Percentiles rank a stretch among this genome's conserved stretches.
These are phyloP conservation scores for Cryptococcus floricola DNA, from an alignment of 1,284 basidiomycete genomes.

Conservation along the genomic window DNA sequence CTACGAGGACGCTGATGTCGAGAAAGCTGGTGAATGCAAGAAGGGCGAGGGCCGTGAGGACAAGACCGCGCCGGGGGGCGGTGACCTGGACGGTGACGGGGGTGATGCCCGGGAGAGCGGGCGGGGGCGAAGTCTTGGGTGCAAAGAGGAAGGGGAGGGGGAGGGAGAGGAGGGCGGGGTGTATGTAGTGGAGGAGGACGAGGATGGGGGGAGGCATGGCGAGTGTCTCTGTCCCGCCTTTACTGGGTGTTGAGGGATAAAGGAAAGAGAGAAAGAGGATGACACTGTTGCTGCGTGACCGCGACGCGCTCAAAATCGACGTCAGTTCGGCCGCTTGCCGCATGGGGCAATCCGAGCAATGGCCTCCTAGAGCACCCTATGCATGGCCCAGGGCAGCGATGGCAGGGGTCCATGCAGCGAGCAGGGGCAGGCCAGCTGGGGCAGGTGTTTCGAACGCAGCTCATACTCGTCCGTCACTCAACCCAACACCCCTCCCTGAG, in stretches of 20 bases:
- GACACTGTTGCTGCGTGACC: background rate
- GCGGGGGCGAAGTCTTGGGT: constrained; percentile 10
- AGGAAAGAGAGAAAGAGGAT: background rate
- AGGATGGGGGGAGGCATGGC: constrained; percentile 15
- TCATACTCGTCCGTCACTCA: too few species aligned
- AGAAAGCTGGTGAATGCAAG: constrained; percentile 27
- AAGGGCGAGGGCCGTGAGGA: constrained; percentile 27
- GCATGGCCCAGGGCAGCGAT: too few species aligned
- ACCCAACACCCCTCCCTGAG: too few species aligned
- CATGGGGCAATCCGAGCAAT: too few species aligned
- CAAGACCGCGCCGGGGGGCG: constrained; percentile 36
- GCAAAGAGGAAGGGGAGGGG: constrained; percentile 29
- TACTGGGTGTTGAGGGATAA: background rate
- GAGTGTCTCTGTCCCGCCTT: background rate
- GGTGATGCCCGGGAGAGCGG: constrained; percentile 27
- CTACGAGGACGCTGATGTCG: constrained; percentile 28
- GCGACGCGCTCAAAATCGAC: background rate
- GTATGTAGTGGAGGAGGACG: constrained; percentile 23
- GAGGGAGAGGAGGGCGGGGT: constrained; percentile 31
- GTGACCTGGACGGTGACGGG: constrained; percentile 39
- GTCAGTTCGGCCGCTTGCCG: background rate
- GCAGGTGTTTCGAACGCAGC: too few species aligned
- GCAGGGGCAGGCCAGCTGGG: too few species aligned
- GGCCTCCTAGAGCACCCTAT: too few species aligned
- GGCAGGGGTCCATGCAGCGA: too few species aligned